Evolutionary conservation across 2,329 filamentous ascomycete species (phyloP), one percentile per base, ranked within the genome.

Genomic region (Madurella mycetomatis): DNA sequence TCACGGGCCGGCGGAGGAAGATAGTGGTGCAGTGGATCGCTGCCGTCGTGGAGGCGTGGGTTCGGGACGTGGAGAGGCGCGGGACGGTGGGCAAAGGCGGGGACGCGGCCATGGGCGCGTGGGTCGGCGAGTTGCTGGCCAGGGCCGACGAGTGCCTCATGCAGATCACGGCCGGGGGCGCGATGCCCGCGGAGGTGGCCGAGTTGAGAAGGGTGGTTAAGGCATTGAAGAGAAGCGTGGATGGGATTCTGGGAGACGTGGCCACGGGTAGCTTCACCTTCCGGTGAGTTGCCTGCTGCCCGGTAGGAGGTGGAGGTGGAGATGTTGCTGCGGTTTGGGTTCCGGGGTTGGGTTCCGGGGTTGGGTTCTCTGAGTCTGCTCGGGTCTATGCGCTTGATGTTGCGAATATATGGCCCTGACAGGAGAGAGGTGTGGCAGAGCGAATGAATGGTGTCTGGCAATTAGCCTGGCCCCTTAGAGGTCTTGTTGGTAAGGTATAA

Each of bases 1-100:
- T 84, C 67, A 80, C 76, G 30, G 79, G 78, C 40, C 70, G 73
- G 30, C 66, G 69, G 34, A 73, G 80, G 49, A 76, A 72, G 53
- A 70, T 75, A 17, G 72, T 84, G 18, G 76, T 82, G 41, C 79
- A 82, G 66, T 79, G 81, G 68, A 79, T 83, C 60, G 69, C 73
- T 39, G 74, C 72, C 48, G 74, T 73, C 1, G 73, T 81, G 11
- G 73, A 73, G 50, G 70, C 72, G 51, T 81, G 78, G 78, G 72
- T 75, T 13, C 71, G 73, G 19, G 77, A 80, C 53, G 70, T 76
- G 5, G 75, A 78, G 60, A 69, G 78, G 45, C 72, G 74, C 15
- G 76, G 75, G 47, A 75, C 72, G 43, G 57, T 51, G n/a, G 62
- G 60, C 11, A 65, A 66, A 62, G 70, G 72, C n/a, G 62, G 71